Evolutionary conservation across 2,329 filamentous ascomycete genomes (phyloP).

Genomic region (Aspergillus sergii): DNA sequence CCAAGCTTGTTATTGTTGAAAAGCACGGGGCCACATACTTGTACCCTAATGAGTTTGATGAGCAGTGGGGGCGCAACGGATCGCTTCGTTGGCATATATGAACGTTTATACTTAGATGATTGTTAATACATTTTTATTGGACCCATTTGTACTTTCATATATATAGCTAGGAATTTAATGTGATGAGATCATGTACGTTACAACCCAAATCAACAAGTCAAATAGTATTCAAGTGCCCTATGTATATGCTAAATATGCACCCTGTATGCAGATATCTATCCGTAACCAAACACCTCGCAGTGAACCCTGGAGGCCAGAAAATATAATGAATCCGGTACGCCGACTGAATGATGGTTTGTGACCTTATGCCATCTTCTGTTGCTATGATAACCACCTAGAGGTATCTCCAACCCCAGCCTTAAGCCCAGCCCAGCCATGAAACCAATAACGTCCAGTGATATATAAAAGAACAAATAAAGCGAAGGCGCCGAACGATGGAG

Average conservation of each 20-base stretch:
- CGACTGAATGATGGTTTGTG: background rate
- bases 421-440: background rate
- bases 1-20: slow-evolving; percentile 19
- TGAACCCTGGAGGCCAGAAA: background rate
- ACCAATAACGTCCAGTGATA: background rate
- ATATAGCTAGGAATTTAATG: slow-evolving; percentile 6
- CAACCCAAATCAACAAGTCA: background rate
- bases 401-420: background rate
- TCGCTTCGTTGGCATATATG: slow-evolving; percentile 15
- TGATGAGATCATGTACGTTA: background rate
- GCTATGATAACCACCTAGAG: background rate
- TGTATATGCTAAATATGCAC: background rate
- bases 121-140: slow-evolving; percentile 13
- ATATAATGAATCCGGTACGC: background rate
- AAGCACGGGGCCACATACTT: slow-evolving; percentile 17
- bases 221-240: background rate
- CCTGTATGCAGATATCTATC: background rate
- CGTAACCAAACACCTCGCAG: background rate
- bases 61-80: slow-evolving; percentile 23
- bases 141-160: background rate
- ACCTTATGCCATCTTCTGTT: background rate
- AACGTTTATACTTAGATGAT: slow-evolving; percentile 18
- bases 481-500: background rate
- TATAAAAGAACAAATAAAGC: background rate
- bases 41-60: slow-evolving; percentile 26